Evolutionary conservation across 768 basidiomycete species (phyloP).

Genomic region (Mycena olivaceomarginata): DNA sequence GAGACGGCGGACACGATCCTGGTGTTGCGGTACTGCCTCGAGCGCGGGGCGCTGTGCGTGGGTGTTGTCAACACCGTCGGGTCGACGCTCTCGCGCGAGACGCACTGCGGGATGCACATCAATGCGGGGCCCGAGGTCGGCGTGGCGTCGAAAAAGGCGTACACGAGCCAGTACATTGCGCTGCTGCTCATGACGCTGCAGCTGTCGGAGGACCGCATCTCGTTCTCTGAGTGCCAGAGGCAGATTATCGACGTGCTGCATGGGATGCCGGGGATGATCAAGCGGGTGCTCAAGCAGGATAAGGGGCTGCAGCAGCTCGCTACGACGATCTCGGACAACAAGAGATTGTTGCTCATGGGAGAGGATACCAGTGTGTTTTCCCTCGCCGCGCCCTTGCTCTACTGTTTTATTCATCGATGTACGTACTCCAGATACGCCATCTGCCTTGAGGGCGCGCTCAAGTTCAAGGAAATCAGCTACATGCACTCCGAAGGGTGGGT

Average conservation of each 20-base stretch:
- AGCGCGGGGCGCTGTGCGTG: conserved; percentile 96
- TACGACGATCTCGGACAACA: conserved; percentile 85
- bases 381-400: too few species aligned
- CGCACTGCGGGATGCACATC: conserved; percentile 96
- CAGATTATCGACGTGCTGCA: conserved; percentile 96
- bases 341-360: conserved; percentile 92
- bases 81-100: conserved; percentile 97
- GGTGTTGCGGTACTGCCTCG: conserved; percentile 96
- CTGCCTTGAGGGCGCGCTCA: conserved; percentile 98
- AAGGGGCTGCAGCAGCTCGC: conserved; percentile 87
- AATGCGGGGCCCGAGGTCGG: conserved; percentile 99
- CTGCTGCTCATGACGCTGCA: conserved; percentile 99
- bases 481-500: conserved; percentile 86
- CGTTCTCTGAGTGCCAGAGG: conserved; percentile 91
- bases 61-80: conserved; percentile 99
- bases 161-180: conserved; percentile 99
- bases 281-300: conserved; percentile 90
- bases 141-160: conserved; percentile 98
- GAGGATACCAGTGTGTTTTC: conserved; percentile 51
- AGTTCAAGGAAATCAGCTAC: conserved; percentile 99
- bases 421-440: conserved; percentile 67
- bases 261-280: conserved; percentile 92
- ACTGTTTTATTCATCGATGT: background rate
- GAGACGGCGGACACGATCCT: conserved; percentile 99
- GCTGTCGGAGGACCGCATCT: conserved; percentile 97